Evolutionary conservation across 345 rosid species (phyloP).

Genomic region (Brassica cretica): DNA sequence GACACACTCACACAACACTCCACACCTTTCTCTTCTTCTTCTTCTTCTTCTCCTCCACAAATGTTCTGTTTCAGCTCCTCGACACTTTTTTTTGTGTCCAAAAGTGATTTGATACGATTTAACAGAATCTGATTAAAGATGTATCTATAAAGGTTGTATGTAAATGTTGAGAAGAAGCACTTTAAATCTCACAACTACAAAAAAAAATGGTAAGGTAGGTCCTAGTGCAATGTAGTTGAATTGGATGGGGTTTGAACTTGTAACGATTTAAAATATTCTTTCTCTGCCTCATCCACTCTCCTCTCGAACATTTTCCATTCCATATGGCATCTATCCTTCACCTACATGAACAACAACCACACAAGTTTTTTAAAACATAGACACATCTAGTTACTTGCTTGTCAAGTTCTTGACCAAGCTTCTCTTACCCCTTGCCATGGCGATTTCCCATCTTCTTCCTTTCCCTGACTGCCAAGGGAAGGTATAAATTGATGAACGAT

Average conservation of each 20-base stretch:
- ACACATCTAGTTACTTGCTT: constrained; percentile 11
- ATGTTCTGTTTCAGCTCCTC: neutral
- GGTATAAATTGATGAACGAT: constrained; percentile 90
- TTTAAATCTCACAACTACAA: constrained; percentile 14
- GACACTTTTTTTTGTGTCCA: neutral
- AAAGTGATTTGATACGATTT: neutral
- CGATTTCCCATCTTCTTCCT: constrained; percentile 54
- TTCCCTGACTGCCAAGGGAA: constrained; percentile 81
- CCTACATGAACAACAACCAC: constrained; percentile 45
- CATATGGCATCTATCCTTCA: constrained; percentile 63
- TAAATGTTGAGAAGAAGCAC: constrained; percentile 8
- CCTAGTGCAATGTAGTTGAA: constrained; percentile 35
- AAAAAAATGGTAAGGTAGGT: neutral
- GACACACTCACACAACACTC: constrained; percentile 51
- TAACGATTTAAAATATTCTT: constrained; percentile 44
- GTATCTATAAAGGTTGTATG: constrained; percentile 3
- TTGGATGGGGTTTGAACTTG: constrained; percentile 28
- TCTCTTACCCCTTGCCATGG: constrained; percentile 83
- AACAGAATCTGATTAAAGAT: neutral
- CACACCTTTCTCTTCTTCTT: no score
- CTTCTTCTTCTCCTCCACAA: no score
- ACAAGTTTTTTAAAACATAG: constrained; percentile 1
- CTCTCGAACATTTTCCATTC: constrained; percentile 81
- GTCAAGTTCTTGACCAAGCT: neutral
- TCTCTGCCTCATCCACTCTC: constrained; percentile 68